Conservation (phyloP, 2,329 filamentous ascomycete genomes). For the Magnaporthales sp. region DNA sequence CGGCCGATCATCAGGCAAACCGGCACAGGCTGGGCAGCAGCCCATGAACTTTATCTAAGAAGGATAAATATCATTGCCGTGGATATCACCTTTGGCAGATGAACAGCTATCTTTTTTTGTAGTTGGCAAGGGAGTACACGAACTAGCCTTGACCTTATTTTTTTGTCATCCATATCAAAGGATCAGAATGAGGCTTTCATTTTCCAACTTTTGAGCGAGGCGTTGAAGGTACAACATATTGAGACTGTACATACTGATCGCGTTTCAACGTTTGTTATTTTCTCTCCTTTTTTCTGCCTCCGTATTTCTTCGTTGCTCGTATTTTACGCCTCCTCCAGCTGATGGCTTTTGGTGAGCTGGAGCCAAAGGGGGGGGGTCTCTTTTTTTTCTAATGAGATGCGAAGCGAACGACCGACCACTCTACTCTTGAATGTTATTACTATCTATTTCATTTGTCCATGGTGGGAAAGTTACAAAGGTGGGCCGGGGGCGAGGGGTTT, state of each 20-base stretch:
- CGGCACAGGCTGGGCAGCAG: slow-evolving; percentile 11
- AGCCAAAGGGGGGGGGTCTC: background rate
- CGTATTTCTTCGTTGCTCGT: background rate
- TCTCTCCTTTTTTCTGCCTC: background rate
- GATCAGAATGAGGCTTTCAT: background rate
- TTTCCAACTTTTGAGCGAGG: slow-evolving; percentile 3
- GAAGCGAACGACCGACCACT: background rate
- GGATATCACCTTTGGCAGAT: background rate
- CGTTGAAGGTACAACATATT: slow-evolving; percentile 6
- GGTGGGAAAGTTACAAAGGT: background rate
- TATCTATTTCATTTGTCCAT: background rate
- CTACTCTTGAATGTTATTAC: background rate
- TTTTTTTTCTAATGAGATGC: background rate
- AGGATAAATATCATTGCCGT: background rate
- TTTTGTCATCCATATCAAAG: slow-evolving; percentile 1
- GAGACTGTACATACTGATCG: slow-evolving; percentile 6
- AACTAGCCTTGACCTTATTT: background rate
- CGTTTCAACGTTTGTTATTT: background rate
- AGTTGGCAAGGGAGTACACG: background rate
- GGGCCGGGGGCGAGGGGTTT: too few species aligned
- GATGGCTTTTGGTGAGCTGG: background rate
- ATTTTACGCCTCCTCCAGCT: background rate
- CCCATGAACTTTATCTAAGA: slow-evolving; percentile 10
- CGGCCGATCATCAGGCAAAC: slow-evolving; percentile 13
- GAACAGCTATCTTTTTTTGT: background rate